phyloP scores from a whole-genome alignment of 164 flowering plant genomes.

The Annona cherimola region DNA sequence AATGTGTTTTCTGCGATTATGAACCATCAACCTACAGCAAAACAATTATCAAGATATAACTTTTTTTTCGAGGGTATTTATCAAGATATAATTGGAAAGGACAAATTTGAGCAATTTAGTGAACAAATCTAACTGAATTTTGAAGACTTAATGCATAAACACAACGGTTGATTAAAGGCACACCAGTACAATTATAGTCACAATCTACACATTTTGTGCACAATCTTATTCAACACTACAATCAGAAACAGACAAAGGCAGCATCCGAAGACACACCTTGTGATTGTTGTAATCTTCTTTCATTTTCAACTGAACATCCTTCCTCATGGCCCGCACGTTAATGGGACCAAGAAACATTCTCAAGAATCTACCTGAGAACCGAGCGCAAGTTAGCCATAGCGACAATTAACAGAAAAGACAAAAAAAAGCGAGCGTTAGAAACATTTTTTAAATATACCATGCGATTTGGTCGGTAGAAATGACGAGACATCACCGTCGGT shows the following conservation, averaged over 20 bases:
- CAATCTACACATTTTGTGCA: no score
- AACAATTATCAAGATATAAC: no score
- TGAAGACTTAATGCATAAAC: no score
- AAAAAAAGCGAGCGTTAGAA: neutral
- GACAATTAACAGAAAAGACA: neutral
- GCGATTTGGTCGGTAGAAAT: conserved; percentile 41
- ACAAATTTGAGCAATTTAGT: no score
- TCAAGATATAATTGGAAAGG: no score
- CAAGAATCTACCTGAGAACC: conserved; percentile 56
- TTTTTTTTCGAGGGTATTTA: no score
- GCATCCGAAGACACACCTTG: conserved; percentile 40
- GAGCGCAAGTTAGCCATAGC: neutral
- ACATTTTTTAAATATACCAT: conserved; percentile 21
- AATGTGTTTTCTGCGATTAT: no score
- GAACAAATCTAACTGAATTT: no score
- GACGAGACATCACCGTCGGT: conserved; percentile 44
- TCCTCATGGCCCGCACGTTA: conserved; percentile 75
- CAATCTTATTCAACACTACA: no score
- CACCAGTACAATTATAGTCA: no score
- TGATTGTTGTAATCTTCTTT: conserved; percentile 94
- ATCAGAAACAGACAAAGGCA: neutral
- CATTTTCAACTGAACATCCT: conserved; percentile 82
- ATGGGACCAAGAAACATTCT: conserved; percentile 94
- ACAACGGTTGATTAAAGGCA: no score
- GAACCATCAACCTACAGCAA: no score